Evolutionary conservation across 2,329 filamentous ascomycete genomes (phyloP).

Genomic region (Fusarium tricinctum): DNA sequence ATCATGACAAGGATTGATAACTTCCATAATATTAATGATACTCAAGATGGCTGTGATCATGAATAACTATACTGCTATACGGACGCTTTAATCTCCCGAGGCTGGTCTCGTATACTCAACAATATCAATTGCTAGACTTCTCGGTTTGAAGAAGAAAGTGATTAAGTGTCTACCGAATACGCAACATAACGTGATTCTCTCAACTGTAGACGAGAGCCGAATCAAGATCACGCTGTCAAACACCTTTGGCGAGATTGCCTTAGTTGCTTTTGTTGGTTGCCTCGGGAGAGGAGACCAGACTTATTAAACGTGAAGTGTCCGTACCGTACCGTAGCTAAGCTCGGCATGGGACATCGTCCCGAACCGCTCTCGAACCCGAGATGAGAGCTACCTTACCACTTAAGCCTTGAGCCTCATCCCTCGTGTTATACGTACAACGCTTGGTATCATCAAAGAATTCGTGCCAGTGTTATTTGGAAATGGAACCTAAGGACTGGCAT

Average conservation of each 20-base stretch:
- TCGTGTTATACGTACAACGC: background rate
- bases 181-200: constrained; percentile 14
- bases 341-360: constrained; percentile 42
- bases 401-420: background rate
- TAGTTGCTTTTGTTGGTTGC: constrained; percentile 7
- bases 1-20: constrained; percentile 3
- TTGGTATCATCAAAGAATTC: background rate
- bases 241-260: constrained; percentile 42
- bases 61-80: background rate
- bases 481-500: background rate
- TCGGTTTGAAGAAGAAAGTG: background rate
- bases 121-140: background rate
- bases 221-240: constrained; percentile 32
- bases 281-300: constrained; percentile 14
- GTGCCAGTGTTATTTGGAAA: background rate
- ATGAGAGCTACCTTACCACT: constrained; percentile 5
- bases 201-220: constrained; percentile 26
- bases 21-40: background rate
- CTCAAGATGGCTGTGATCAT: background rate
- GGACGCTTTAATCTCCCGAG: background rate
- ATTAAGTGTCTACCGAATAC: constrained; percentile 1
- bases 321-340: constrained; percentile 8
- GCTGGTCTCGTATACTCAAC: background rate
- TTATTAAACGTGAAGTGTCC: background rate
- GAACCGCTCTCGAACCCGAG: constrained; percentile 30